Percentiles rank a stretch among this genome's conserved stretches.
phyloP scores from a whole-genome alignment of 1,284 basidiomycete genomes.

The Leccinum cinnamomeum region DNA sequence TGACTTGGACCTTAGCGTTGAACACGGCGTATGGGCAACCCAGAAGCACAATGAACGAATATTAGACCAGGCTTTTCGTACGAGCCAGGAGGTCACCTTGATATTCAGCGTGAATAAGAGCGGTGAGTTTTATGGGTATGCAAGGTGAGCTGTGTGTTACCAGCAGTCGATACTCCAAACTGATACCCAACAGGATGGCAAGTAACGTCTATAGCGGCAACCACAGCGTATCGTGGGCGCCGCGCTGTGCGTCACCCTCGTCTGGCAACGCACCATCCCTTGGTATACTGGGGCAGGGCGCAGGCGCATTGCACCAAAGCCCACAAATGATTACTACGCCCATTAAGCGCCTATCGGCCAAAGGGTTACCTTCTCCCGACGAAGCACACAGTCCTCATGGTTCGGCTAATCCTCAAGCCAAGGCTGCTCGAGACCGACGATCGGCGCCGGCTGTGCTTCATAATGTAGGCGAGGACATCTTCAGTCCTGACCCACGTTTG shows the following conservation, averaged over 20 bases:
- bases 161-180: background rate
- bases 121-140: conserved; percentile 88
- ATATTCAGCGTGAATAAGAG: conserved; percentile 94
- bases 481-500: conserved; percentile 31
- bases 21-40: conserved; percentile 85
- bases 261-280: conserved; percentile 23
- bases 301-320: background rate
- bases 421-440: conserved; percentile 18
- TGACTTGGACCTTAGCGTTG: conserved; percentile 85
- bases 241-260: conserved; percentile 39
- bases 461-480: conserved; percentile 35
- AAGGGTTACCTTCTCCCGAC: conserved; percentile 41
- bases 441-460: conserved; percentile 58
- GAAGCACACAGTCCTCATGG: background rate
- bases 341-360: conserved; percentile 40
- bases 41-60: conserved; percentile 92
- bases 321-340: conserved; percentile 38
- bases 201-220: conserved; percentile 53
- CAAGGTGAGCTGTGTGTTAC: conserved; percentile 51
- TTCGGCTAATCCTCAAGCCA: background rate
- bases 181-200: conserved; percentile 47
- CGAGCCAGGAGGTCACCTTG: conserved; percentile 81
- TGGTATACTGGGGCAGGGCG: conserved; percentile 19
- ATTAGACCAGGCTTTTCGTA: conserved; percentile 88
- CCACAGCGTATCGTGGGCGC: conserved; percentile 60